Conservation (phyloP, 2,329 filamentous ascomycete species). For the Alternaria alternata region DNA sequence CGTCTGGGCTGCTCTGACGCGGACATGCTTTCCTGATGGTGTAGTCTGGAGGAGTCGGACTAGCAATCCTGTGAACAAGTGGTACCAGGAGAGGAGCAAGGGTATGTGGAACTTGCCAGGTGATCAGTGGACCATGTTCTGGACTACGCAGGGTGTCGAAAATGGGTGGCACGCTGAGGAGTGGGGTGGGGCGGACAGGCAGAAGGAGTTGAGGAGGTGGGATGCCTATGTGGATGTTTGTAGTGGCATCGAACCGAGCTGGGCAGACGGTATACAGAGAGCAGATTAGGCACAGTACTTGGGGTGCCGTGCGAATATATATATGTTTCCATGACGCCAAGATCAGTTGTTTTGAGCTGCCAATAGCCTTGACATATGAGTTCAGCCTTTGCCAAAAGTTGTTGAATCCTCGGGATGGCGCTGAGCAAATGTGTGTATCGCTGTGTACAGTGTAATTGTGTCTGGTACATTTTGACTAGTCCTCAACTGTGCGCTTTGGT, state of each 20-base stretch:
- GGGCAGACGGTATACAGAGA: constrained; percentile 52
- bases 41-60: constrained; percentile 92
- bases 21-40: constrained; percentile 84
- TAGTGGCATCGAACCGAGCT: constrained; percentile 57
- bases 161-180: constrained; percentile 65
- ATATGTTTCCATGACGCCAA: background rate
- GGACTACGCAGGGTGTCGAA: constrained; percentile 76
- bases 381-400: background rate
- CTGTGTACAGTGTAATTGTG: too few species aligned
- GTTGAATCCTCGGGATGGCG: background rate
- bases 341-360: background rate
- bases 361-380: background rate
- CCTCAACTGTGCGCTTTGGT: too few species aligned
- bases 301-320: background rate
- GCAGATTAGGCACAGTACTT: constrained; percentile 2
- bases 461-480: too few species aligned
- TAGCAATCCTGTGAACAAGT: constrained; percentile 96
- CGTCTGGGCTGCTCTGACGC: constrained; percentile 94
- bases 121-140: constrained; percentile 98
- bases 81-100: constrained; percentile 93
- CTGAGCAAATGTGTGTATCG: background rate
- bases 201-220: constrained; percentile 54
- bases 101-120: constrained; percentile 83
- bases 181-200: constrained; percentile 52
- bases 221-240: constrained; percentile 61